Evolutionary conservation across 768 basidiomycete species (phyloP).

Genomic region (Tulasnella sp.): DNA sequence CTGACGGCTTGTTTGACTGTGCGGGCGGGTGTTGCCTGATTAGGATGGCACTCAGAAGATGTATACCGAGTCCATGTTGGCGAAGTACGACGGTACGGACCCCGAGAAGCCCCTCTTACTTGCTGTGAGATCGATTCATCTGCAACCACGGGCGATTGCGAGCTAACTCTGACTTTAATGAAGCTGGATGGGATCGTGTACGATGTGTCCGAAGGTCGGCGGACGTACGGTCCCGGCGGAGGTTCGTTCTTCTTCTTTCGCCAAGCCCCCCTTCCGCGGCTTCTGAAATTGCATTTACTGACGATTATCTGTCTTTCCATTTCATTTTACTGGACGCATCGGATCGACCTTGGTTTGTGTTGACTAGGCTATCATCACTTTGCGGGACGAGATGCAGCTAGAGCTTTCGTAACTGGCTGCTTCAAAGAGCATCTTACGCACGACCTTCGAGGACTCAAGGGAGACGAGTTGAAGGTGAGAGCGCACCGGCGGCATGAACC

Average conservation of each 20-base stretch:
- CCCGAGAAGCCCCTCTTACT: constrained; percentile 64
- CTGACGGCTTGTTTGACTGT: constrained; percentile 15
- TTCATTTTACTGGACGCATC: neutral
- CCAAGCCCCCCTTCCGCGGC: neutral
- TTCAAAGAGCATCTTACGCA: constrained; percentile 85
- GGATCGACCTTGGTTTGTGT: neutral
- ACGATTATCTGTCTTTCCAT: neutral
- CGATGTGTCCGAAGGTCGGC: constrained; percentile 69
- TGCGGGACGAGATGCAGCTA: constrained; percentile 78
- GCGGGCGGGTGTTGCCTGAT: constrained; percentile 12
- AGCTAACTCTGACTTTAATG: constrained; percentile 12
- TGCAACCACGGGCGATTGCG: neutral
- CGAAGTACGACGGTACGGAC: constrained; percentile 59
- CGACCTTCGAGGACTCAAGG: constrained; percentile 72
- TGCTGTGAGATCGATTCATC: constrained; percentile 42
- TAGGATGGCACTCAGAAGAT: constrained; percentile 37
- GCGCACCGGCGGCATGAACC: too few relatives aligned
- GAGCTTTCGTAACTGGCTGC: constrained; percentile 90
- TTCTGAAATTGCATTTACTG: neutral
- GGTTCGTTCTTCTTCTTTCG: neutral
- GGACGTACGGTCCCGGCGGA: constrained; percentile 81
- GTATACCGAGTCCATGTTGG: constrained; percentile 62
- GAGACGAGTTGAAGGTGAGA: constrained; percentile 58
- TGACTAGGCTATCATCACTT: constrained; percentile 25
- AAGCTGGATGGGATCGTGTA: constrained; percentile 89